Percentiles rank a stretch among this genome's conserved stretches.
phyloP scores from a whole-genome alignment of 2,329 filamentous ascomycete species.

The Exophiala spinifera region DNA sequence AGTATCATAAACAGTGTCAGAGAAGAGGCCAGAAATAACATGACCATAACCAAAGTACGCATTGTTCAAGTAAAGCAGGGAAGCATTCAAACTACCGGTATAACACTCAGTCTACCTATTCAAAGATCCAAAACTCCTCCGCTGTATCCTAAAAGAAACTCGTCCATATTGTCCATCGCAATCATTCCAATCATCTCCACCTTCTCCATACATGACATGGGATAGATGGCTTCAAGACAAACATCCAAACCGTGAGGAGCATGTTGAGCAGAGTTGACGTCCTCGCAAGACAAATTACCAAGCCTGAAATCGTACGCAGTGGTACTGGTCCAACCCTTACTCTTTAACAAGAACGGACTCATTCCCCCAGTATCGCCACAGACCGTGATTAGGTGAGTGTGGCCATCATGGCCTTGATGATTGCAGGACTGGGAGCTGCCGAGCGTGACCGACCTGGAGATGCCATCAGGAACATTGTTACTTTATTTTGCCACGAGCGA shows the following conservation, averaged over 20 bases:
- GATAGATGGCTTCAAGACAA: neutral
- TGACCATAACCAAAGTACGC: too few relatives aligned
- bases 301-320: too few relatives aligned
- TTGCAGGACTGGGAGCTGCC: conserved; percentile 57
- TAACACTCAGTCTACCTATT: too few relatives aligned
- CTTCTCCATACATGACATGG: neutral
- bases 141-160: conserved; percentile 5
- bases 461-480: conserved; percentile 14
- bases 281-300: too few relatives aligned
- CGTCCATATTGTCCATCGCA: neutral
- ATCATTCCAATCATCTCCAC: neutral
- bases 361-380: too few relatives aligned
- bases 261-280: too few relatives aligned
- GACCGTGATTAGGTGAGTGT: conserved; percentile 56
- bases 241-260: neutral
- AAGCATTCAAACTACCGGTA: too few relatives aligned
- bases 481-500: conserved; percentile 31
- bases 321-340: too few relatives aligned
- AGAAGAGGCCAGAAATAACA: too few relatives aligned
- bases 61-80: too few relatives aligned
- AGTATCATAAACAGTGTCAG: too few relatives aligned
- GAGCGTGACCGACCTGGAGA: conserved; percentile 24
- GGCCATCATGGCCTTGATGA: conserved; percentile 68
- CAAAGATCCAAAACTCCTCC: neutral
- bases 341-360: too few relatives aligned